Percentiles rank a stretch among this genome's conserved stretches.
These are phyloP conservation scores for Talaromyces sp. DNA, from an alignment of 2,329 filamentous ascomycete species.

Conservation along the genomic window DNA sequence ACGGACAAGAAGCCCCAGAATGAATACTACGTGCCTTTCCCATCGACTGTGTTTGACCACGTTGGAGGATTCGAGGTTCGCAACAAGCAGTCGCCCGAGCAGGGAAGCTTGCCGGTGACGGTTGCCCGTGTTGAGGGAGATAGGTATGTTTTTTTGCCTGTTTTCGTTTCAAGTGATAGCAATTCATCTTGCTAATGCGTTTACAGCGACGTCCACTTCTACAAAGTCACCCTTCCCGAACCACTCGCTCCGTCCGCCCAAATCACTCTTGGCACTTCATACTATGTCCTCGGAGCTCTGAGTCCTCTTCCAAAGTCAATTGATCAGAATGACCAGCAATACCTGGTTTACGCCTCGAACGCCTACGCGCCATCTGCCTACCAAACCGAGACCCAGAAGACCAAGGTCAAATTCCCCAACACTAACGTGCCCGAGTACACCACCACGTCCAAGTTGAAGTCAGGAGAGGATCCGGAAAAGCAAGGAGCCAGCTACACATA, in stretches of 20 bases:
- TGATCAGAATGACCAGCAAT: conserved; percentile 80
- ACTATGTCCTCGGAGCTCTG: conserved; percentile 73
- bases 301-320: conserved; percentile 75
- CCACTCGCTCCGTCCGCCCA: conserved; percentile 71
- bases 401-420: conserved; percentile 83
- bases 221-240: conserved; percentile 70
- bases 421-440: conserved; percentile 80
- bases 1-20: conserved; percentile 69
- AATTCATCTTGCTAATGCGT: conserved; percentile 2
- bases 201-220: conserved; percentile 69
- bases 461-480: conserved; percentile 68
- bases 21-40: conserved; percentile 89
- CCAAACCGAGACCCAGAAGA: conserved; percentile 86
- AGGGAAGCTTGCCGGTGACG: conserved; percentile 64
- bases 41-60: conserved; percentile 65
- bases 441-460: conserved; percentile 56
- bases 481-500: conserved; percentile 84
- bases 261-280: conserved; percentile 82
- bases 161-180: not conserved
- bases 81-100: conserved; percentile 75
- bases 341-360: conserved; percentile 77
- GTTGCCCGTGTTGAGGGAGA: conserved; percentile 56
- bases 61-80: conserved; percentile 85
- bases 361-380: conserved; percentile 82
- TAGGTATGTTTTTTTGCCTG: conserved; percentile 38